Conservation (phyloP, 1,284 basidiomycete genomes). For the Malassezia sympodialis region DNA sequence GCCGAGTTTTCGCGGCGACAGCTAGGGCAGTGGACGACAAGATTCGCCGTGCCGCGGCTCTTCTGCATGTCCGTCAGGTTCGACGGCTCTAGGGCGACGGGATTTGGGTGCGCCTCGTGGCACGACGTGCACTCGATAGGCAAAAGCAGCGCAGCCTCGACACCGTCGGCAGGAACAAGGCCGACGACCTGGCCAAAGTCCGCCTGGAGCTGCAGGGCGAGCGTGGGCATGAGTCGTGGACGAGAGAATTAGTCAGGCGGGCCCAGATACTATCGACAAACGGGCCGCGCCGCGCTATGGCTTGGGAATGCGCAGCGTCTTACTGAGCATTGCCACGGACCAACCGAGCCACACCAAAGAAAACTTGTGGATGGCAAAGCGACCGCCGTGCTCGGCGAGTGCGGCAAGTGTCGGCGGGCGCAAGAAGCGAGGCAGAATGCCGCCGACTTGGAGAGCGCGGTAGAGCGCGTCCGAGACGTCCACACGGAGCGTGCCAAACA, state of each 20-base stretch:
- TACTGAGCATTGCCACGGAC: constrained; percentile 42
- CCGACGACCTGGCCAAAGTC: constrained; percentile 34
- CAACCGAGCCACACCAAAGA: constrained; percentile 36
- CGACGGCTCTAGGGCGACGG: constrained; percentile 27
- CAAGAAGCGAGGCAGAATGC: not conserved
- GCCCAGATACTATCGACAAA: not conserved
- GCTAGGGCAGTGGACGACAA: constrained; percentile 34
- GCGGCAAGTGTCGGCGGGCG: not conserved
- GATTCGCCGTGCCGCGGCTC: constrained; percentile 33
- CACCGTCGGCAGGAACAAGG: constrained; percentile 29
- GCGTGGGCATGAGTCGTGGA: constrained; percentile 13
- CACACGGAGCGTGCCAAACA: constrained; percentile 27
- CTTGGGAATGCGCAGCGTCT: constrained; percentile 46
- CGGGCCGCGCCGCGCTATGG: constrained; percentile 18
- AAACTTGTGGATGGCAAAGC: constrained; percentile 31
- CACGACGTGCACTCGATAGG: constrained; percentile 40
- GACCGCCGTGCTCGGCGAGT: constrained; percentile 17
- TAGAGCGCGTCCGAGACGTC: constrained; percentile 21
- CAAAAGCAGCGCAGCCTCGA: constrained; percentile 32
- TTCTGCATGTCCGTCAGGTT: constrained; percentile 36
- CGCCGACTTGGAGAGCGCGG: constrained; percentile 9
- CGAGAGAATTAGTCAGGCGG: constrained; percentile 1
- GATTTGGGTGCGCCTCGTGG: constrained; percentile 38
- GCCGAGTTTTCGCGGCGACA: constrained; percentile 17
- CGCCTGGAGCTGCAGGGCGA: constrained; percentile 38